Evolutionary conservation across 495 filamentous ascomycete genomes (phyloP), one percentile per base, ranked within the genome.

Genomic region (Tuber aestivum): DNA sequence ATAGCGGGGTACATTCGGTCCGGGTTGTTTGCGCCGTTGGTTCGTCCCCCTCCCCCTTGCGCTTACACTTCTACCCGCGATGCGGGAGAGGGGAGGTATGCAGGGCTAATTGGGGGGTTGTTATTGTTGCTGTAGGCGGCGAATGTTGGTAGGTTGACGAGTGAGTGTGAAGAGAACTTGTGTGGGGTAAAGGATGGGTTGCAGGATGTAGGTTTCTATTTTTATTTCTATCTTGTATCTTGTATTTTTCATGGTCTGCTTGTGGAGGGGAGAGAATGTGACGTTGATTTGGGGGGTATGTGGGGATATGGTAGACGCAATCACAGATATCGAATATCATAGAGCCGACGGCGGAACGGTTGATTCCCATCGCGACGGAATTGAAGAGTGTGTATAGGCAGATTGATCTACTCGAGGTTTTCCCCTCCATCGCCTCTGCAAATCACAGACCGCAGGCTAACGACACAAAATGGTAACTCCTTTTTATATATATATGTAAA

Each of bases 361-460:
- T 83, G 38, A 75, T 83, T 41, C 81, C 81, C 18, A 79, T 83
- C 42, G 81, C 78, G 18, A 74, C 77, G 35, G 81, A 83, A 44
- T 32, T 83, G 45, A 79, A 83, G 56, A 76, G 75, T n/a, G 76
- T 83, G 14, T 83, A 83, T 72, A 65, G 70, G 32, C 81, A 83
- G 61, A 83, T 83, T 71, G 81, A 83, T 69, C 74, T 83, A 14
- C 76, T 83, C 41, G 81, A 83, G 73, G 81, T 82, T 73, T 75
- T 48, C 50, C 61, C 45, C 48, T 32, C 50, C 48, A 40, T 50
- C 21, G 35, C 56, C 27, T 61, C 50, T 14, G 12, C 73, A 61
- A 61, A 32, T 27, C 50, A 9, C 50, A 27, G n/a, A 14, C n/a
- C 3, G 10, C 50, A 61, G 50, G 50, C 50, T 61, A 61, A 61